Percentiles rank a stretch among this genome's conserved stretches.
These are phyloP conservation scores for Drechslerella dactyloides DNA, from an alignment of 2,329 filamentous ascomycete genomes.

Conservation along the genomic window DNA sequence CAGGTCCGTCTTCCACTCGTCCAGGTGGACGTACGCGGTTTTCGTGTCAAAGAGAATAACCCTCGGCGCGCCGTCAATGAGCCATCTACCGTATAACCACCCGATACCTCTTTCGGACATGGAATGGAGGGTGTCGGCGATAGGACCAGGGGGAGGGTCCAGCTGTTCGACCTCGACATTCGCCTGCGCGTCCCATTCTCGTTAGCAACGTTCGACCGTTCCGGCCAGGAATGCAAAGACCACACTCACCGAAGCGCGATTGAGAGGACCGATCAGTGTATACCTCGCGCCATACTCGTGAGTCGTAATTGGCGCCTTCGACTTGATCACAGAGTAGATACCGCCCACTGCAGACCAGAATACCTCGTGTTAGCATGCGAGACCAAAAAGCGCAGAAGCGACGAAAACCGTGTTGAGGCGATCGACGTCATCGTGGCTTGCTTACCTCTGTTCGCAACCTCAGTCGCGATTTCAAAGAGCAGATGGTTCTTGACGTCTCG, in stretches of 20 bases:
- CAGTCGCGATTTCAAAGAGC: conserved; percentile 95
- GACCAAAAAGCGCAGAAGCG: conserved; percentile 40
- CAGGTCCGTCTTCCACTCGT: conserved; percentile 96
- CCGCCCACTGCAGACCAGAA: conserved; percentile 73
- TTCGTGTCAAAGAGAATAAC: conserved; percentile 95
- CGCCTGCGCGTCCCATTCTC: conserved; percentile 64
- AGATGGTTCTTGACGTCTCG: conserved; percentile 91
- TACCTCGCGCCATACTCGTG: conserved; percentile 98
- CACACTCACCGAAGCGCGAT: conserved; percentile 78
- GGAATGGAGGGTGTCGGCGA: conserved; percentile 81
- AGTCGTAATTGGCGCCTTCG: conserved; percentile 95
- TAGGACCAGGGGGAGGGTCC: conserved; percentile 78
- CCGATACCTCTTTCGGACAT: conserved; percentile 92
- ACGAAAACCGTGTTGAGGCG: conserved; percentile 38
- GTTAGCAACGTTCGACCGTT: neutral
- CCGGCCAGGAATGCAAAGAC: conserved; percentile 1
- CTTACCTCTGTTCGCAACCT: conserved; percentile 92
- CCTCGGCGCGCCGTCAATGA: conserved; percentile 93
- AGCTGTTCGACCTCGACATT: conserved; percentile 97
- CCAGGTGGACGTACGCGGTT: conserved; percentile 85
- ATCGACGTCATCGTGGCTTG: conserved; percentile 54
- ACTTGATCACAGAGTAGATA: conserved; percentile 99
- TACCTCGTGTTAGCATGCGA: conserved; percentile 44
- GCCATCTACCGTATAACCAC: conserved; percentile 92
- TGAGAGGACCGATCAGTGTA: conserved; percentile 91